Evolutionary conservation across 768 basidiomycete genomes (phyloP), one percentile per base, ranked within the genome.

Genomic region (Russula compacta): DNA sequence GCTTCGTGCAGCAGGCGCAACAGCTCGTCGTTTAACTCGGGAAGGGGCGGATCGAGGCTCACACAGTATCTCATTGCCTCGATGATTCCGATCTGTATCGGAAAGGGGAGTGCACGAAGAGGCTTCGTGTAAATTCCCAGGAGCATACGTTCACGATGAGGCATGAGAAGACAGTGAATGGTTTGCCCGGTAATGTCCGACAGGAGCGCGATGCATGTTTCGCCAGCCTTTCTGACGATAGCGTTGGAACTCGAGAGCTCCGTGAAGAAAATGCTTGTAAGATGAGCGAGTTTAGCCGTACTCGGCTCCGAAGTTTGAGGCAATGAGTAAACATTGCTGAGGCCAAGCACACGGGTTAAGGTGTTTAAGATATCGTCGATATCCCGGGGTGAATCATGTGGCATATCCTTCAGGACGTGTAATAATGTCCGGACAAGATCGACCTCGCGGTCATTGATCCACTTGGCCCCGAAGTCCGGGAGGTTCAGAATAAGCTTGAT

Each of bases 1-100:
- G 93, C 91, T 73, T 99, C 97, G 67, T 95, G 91, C 33, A 98
- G 75, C 9, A 98, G 81, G 15, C 95, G 86, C 52, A 93, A 77
- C 50, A 98, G 83, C 71, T 98, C 94, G 47, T 98, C 95, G 64
- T 92, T 92, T 43, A 94, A 77, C 66, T 97, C 94, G 2, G 93
- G 85, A 29, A 98, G 80, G 0, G 92, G 90, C 10, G 97, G 95
- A 32, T 90, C 83, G 38, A 98, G 77, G 59, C 83, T 88, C 63
- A 99, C 83, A 70, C 92, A 92, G 71, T 94, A 99, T 10, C 95
- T 89, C 61, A 98, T 85, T 17, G 93, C 93, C 68, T 98, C 97
- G 61, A 98, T 93, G 82, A 98, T 94, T 35, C 95, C 97, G 59
- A 98, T 97, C 72, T 98, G 97, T 68, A 92, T 92, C 15, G 87